These are phyloP conservation scores for Pythium myriotylum DNA, from an alignment of 352 stramenopile genomes.

Conservation along the genomic window DNA sequence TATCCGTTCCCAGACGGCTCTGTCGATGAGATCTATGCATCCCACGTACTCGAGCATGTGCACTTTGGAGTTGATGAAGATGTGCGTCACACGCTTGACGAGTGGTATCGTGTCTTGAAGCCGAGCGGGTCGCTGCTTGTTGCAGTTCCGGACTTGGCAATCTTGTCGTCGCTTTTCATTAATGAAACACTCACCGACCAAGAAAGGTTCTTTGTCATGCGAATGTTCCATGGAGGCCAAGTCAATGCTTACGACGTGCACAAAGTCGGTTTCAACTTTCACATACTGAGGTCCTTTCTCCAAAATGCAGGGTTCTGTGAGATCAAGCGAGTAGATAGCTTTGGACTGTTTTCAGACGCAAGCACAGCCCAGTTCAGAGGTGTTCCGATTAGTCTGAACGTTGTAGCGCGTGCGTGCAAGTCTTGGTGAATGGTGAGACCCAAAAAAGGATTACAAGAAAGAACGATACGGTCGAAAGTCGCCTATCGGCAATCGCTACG, in stretches of 20 bases:
- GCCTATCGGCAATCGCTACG: conserved; percentile 1
- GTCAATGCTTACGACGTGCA: conserved; percentile 71
- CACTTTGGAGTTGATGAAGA: conserved; percentile 54
- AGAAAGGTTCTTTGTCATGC: conserved; percentile 68
- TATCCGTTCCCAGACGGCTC: conserved; percentile 65
- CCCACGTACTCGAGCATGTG: conserved; percentile 79
- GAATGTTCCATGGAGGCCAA: conserved; percentile 76
- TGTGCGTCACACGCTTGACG: conserved; percentile 50
- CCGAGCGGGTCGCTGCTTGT: conserved; percentile 61
- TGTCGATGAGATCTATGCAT: conserved; percentile 66
- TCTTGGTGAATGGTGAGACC: no score
- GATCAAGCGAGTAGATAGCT: conserved; percentile 45
- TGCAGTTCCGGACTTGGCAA: conserved; percentile 65
- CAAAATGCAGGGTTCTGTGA: conserved; percentile 58
- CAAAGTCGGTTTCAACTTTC: conserved; percentile 72
- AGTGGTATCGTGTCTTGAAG: conserved; percentile 74
- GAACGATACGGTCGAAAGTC: neutral
- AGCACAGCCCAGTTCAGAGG: conserved; percentile 44
- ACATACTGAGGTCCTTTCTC: conserved; percentile 53
- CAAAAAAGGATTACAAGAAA: conserved; percentile 10
- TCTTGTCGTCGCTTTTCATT: conserved; percentile 60
- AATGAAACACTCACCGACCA: conserved; percentile 53
- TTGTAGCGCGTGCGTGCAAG: conserved; percentile 47
- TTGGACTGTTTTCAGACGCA: conserved; percentile 62
- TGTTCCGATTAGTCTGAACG: conserved; percentile 67